Evolutionary conservation across 108 stramenopile species (phyloP), one percentile per base, ranked within the genome.

Genomic region (Ochromonas danica): DNA sequence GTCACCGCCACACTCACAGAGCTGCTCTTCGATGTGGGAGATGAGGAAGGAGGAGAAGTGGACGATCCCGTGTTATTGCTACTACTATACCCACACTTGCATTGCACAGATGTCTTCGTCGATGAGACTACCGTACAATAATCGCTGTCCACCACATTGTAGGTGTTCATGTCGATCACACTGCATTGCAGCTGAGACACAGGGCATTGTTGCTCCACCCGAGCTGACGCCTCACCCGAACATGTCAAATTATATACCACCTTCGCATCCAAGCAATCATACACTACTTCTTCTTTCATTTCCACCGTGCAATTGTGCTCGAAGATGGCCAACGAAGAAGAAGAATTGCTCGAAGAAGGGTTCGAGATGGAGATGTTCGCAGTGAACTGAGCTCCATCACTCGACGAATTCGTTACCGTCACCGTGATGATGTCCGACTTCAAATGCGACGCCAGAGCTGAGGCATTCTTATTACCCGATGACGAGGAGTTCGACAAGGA

Each of bases 361-460:
- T n/a, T n/a, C n/a, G 51, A 57, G 51, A 57, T 22, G 51, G 51
- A 57, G 51, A 57, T 10, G 51, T 57, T 57, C 51, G 51, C 51
- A 10, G 10, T 22, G 51, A 57, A 57, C 51, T 17, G 17, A 22
- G 22, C 51, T 22, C 17, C 51, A 10, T 10, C 22, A 10, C 17
- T 17, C 51, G 51, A 57, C 17, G 10, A 17, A 10, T 10, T 17
- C 51, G 51, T 57, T 22, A 22, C 10, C 51, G 22, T 22, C 17
- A 57, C 51, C 17, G 17, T 10, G 22, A 57, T 57, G n/a, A n/a
- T n/a, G n/a, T n/a, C n/a, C n/a, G n/a, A n/a, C n/a, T n/a, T n/a
- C n/a, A n/a, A n/a, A n/a, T n/a, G n/a, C n/a, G n/a, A n/a, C n/a
- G n/a, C n/a, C n/a, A n/a, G n/a, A n/a, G n/a, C n/a, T n/a, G n/a